Evolutionary conservation across 805 yeast species (phyloP).

Genomic region (Debaryomyces hansenii): DNA sequence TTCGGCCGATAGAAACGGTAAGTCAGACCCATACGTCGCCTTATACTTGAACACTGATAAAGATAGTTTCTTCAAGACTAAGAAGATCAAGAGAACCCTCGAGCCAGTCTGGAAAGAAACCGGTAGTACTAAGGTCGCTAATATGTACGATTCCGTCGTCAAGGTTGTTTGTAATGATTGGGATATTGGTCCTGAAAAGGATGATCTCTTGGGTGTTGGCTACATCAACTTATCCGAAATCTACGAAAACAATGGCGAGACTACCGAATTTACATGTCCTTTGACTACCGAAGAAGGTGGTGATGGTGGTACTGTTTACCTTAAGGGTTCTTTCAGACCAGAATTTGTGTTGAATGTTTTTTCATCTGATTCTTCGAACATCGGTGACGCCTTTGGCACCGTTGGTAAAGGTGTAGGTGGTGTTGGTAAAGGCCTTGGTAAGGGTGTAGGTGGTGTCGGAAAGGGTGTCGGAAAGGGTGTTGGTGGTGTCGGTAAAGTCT

Average conservation of each 20-base stretch:
- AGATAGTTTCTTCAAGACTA: slow-evolving; percentile 66
- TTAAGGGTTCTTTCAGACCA: slow-evolving; percentile 67
- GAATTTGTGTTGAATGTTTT: slow-evolving; percentile 57
- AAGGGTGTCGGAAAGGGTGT: slow-evolving; percentile 36
- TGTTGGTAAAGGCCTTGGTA: slow-evolving; percentile 44
- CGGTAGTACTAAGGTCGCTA: slow-evolving; percentile 53
- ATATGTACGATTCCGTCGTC: slow-evolving; percentile 61
- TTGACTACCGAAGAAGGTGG: slow-evolving; percentile 49
- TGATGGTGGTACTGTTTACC: slow-evolving; percentile 64
- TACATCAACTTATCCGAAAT: slow-evolving; percentile 56
- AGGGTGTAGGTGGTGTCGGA: slow-evolving; percentile 37
- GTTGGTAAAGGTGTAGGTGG: slow-evolving; percentile 42
- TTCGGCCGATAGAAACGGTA: slow-evolving; percentile 89
- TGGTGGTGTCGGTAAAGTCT: slow-evolving; percentile 35
- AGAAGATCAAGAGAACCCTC: slow-evolving; percentile 80
- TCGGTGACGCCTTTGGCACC: slow-evolving; percentile 47
- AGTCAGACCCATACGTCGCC: slow-evolving; percentile 87
- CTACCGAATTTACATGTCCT: slow-evolving; percentile 55
- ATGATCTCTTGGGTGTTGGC: slow-evolving; percentile 78
- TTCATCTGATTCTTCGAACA: slow-evolving; percentile 29
- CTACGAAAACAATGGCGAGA: slow-evolving; percentile 36
- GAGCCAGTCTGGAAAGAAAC: slow-evolving; percentile 88
- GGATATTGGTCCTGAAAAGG: slow-evolving; percentile 88
- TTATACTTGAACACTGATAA: slow-evolving; percentile 64
- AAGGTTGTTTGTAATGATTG: slow-evolving; percentile 72